Percentiles rank a stretch among this genome's conserved stretches.
These are phyloP conservation scores for Trichosporon sp. DNA, from an alignment of 1,284 basidiomycete genomes.

Conservation along the genomic window DNA sequence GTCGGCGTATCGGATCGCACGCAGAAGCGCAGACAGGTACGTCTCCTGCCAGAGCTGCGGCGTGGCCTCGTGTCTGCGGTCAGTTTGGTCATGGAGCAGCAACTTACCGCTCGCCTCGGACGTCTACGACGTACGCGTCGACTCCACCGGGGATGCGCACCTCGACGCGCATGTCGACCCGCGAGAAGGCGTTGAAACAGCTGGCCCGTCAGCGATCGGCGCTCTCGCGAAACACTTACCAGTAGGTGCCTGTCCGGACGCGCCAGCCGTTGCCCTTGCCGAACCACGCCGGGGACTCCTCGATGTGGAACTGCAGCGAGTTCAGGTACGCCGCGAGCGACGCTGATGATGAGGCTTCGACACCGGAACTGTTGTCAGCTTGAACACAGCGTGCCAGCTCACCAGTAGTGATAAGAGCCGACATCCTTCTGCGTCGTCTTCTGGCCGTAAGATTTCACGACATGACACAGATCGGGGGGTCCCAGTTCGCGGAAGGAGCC, in stretches of 20 bases:
- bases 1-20: constrained; percentile 92
- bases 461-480: constrained; percentile 94
- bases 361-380: constrained; percentile 69
- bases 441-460: constrained; percentile 82
- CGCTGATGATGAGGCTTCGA: constrained; percentile 95
- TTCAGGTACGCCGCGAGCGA: constrained; percentile 98
- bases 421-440: constrained; percentile 81
- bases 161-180: constrained; percentile 94
- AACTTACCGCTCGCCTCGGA: constrained; percentile 87
- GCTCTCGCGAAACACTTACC: constrained; percentile 61
- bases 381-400: constrained; percentile 5
- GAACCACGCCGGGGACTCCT: constrained; percentile 91
- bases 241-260: constrained; percentile 90
- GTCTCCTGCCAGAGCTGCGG: constrained; percentile 96
- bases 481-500: constrained; percentile 95
- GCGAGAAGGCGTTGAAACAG: constrained; percentile 97
- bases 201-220: constrained; percentile 55
- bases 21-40: constrained; percentile 87
- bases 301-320: constrained; percentile 91
- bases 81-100: neutral
- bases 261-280: constrained; percentile 85
- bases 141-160: constrained; percentile 98
- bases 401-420: constrained; percentile 85
- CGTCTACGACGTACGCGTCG: constrained; percentile 88
- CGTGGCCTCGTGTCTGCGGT: constrained; percentile 79